Base-by-base conservation (phyloP, 306 rosid genomes). In the Cucumis cinereus region DNA sequence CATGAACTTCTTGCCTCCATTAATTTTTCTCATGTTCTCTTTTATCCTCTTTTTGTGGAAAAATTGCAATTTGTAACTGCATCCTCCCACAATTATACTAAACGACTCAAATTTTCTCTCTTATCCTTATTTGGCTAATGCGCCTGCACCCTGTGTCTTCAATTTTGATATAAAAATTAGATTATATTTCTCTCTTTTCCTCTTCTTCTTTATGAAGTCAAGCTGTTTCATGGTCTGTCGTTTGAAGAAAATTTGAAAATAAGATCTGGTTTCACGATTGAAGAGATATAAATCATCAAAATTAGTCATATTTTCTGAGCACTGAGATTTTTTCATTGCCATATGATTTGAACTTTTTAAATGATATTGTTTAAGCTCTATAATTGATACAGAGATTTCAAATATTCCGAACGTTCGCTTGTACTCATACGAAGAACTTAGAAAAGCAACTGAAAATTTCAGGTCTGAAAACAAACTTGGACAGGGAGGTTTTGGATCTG, bases 401-500 rank as follows among this genome's bases (percentile, higher is more conserved):
- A 77, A 80, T 60, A 58, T 81, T 81, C 83, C 75, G 76, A 89
- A 89, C 86, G 79, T 89, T 24, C 88, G 68, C 6, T 53, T 85
- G 74, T 91, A 85, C 82, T 55, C 84, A 60, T 88, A 83, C 85
- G 85, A 82, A 78, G 95, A 93, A 69, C 78, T 93, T 83, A 85
- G 19, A 74, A 81, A 54, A 38, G 97, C 93, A 68, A 84, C 97
- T 0, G 79, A 81, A 55, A 81, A 82, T 82, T 91, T 91, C 77
- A 81, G 87, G 74, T 45, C 41, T 3, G 84, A 75, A 62, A 88
- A 87, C 77, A 89, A 85, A 84, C 86, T 91, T 77, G 97, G 96
- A 56, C 83, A 89, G 79, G 97, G 97, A 62, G 97, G 97, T 77
- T 93, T 93, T 82, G 98, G 98, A 77, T 83, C 87, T 3, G 98